These are phyloP conservation scores for Astraeus odoratus DNA, from an alignment of 768 basidiomycete genomes.

Conservation along the genomic window DNA sequence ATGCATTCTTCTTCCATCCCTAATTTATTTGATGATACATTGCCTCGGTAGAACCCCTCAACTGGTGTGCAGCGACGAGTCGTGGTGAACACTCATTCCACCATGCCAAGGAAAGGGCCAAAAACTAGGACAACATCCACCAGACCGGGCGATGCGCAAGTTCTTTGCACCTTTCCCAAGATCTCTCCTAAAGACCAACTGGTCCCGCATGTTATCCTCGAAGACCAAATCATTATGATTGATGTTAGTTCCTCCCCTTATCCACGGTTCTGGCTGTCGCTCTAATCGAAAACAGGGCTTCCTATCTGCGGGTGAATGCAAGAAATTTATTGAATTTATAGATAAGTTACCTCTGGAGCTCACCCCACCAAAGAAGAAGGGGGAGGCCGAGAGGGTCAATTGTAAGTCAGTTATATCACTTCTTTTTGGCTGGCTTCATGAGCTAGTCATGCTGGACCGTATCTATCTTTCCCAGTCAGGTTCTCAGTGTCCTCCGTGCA, in stretches of 20 bases:
- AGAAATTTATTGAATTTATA: conserved; percentile 50
- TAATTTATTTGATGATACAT: fast-evolving
- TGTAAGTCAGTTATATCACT: too few species aligned
- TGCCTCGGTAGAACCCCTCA: too few species aligned
- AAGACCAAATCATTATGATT: conserved; percentile 59
- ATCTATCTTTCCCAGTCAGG: conserved; percentile 41
- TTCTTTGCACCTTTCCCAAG: conserved; percentile 37
- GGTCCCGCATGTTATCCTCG: conserved; percentile 41
- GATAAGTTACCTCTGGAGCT: conserved; percentile 54
- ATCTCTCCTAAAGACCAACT: conserved; percentile 40
- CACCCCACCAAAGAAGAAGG: conserved; percentile 64
- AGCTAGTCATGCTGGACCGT: neutral
- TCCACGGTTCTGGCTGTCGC: neutral
- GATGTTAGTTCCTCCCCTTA: conserved; percentile 35
- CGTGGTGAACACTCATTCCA: too few species aligned
- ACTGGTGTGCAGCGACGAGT: too few species aligned
- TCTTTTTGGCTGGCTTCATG: conserved; percentile 1
- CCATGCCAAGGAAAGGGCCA: neutral
- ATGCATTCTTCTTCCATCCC: conserved; percentile 11
- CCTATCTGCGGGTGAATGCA: conserved; percentile 56
- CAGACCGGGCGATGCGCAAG: neutral
- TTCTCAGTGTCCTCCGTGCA: conserved; percentile 50
- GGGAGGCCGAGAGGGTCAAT: conserved; percentile 67
- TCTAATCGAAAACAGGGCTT: conserved; percentile 36
- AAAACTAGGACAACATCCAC: neutral